phyloP scores from a whole-genome alignment of 2,329 filamentous ascomycete genomes.

The Dactylellina haptotyla region DNA sequence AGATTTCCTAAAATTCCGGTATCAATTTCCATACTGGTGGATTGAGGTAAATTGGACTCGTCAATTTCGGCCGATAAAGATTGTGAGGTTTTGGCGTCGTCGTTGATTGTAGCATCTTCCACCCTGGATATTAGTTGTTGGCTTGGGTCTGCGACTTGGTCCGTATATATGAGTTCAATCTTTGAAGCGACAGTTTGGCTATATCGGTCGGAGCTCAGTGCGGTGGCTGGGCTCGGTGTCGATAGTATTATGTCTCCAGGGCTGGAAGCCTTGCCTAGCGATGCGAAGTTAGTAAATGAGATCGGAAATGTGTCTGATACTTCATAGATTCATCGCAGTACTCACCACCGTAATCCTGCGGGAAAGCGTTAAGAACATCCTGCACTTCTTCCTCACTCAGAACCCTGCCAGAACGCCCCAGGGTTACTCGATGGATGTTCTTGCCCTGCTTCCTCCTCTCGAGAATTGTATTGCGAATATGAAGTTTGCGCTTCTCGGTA shows the following conservation, averaged over 20 bases:
- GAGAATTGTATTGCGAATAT: neutral
- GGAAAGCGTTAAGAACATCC: neutral
- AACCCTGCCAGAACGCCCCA: neutral
- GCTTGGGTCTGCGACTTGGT: no score
- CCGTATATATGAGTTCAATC: no score
- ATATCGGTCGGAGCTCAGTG: no score
- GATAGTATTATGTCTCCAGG: conserved; percentile 4
- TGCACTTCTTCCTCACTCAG: neutral
- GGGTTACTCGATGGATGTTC: neutral
- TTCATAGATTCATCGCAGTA: neutral
- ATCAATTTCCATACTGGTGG: no score
- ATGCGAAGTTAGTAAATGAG: neutral
- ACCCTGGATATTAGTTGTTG: no score
- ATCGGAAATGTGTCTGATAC: neutral
- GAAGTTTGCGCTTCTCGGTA: conserved; percentile 8
- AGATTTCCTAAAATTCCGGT: no score
- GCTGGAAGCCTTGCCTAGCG: conserved; percentile 1
- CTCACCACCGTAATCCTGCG: neutral
- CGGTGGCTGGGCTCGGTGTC: conserved; percentile 2
- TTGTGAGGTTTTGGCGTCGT: no score
- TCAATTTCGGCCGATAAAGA: no score
- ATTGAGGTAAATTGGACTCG: no score
- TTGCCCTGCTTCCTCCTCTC: neutral
- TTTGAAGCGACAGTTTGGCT: no score
- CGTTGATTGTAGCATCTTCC: no score